Percentiles rank a stretch among this genome's conserved stretches.
Conservation (phyloP, 1,284 basidiomycete species). For the Nidula niveotomentosa region DNA sequence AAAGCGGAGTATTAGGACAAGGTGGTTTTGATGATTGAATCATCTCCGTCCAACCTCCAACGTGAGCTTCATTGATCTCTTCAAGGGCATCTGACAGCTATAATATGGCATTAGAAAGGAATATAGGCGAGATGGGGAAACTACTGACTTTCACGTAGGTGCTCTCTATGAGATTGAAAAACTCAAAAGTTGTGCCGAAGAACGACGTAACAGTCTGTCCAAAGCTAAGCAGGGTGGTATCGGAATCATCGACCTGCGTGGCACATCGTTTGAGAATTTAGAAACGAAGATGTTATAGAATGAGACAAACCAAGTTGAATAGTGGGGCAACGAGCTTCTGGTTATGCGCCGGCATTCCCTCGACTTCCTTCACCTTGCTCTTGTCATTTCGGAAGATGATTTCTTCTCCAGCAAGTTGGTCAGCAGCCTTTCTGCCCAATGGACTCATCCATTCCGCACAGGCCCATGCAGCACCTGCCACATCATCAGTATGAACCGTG, state of each 20-base stretch:
- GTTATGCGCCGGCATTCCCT: conserved; percentile 57
- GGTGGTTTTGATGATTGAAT: conserved; percentile 73
- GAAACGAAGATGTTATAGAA: background rate
- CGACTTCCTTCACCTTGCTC: conserved; percentile 58
- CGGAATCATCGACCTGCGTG: conserved; percentile 73
- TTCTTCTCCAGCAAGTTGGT: conserved; percentile 63
- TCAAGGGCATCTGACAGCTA: conserved; percentile 72
- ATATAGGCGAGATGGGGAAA: background rate
- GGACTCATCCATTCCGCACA: conserved; percentile 72
- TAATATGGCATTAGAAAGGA: background rate
- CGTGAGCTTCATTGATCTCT: conserved; percentile 88
- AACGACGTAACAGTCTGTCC: conserved; percentile 71
- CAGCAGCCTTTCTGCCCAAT: conserved; percentile 61
- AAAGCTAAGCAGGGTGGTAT: conserved; percentile 76
- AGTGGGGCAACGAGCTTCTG: conserved; percentile 68
- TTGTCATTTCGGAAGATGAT: conserved; percentile 75
- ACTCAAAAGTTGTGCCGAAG: conserved; percentile 86
- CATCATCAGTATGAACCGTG: conserved; percentile 79
- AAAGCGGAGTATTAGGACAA: conserved; percentile 73
- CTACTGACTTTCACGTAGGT: conserved; percentile 62
- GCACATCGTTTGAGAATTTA: background rate
- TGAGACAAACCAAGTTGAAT: conserved; percentile 72
- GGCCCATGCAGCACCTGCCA: conserved; percentile 75
- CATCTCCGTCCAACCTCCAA: conserved; percentile 86
- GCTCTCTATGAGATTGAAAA: conserved; percentile 74